Evolutionary conservation across 2,329 filamentous ascomycete genomes (phyloP).

Genomic region (Aureobasidium sp.): DNA sequence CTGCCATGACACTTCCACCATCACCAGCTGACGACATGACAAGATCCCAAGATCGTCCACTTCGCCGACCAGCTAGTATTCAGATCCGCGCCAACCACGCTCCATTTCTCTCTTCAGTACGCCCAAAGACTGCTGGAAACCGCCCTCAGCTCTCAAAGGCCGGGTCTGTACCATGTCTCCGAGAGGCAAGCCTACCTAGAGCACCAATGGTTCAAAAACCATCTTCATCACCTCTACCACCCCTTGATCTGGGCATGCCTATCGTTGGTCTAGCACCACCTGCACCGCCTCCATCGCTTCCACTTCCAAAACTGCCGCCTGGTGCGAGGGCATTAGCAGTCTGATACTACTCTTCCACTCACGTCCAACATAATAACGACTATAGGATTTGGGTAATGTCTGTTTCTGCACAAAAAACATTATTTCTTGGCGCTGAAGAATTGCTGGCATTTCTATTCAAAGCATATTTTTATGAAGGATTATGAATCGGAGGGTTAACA

Average conservation of each 20-base stretch:
- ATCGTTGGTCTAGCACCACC: constrained; percentile 35
- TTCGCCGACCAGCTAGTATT: constrained; percentile 35
- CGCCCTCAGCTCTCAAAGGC: constrained; percentile 12
- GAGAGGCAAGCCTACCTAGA: not conserved
- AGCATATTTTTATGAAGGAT: not conserved
- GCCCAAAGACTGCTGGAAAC: constrained; percentile 19
- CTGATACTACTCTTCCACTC: not conserved
- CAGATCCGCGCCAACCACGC: constrained; percentile 35
- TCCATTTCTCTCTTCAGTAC: constrained; percentile 33
- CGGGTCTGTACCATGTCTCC: not conserved
- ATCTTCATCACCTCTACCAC: constrained; percentile 11
- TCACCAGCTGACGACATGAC: not conserved
- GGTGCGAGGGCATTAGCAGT: constrained; percentile 1
- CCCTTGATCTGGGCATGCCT: constrained; percentile 27
- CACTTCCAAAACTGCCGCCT: constrained; percentile 32
- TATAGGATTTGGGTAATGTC: not conserved
- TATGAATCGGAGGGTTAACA: not conserved
- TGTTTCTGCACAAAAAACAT: not conserved
- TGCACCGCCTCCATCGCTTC: constrained; percentile 36
- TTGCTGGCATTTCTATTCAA: not conserved
- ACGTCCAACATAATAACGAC: not conserved
- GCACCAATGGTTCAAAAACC: constrained; percentile 1
- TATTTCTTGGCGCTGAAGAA: not conserved
- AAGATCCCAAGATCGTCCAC: constrained; percentile 11
- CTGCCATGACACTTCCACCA: not conserved